phyloP scores from a whole-genome alignment of 306 rosid species.

The Quercus engelmannii region DNA sequence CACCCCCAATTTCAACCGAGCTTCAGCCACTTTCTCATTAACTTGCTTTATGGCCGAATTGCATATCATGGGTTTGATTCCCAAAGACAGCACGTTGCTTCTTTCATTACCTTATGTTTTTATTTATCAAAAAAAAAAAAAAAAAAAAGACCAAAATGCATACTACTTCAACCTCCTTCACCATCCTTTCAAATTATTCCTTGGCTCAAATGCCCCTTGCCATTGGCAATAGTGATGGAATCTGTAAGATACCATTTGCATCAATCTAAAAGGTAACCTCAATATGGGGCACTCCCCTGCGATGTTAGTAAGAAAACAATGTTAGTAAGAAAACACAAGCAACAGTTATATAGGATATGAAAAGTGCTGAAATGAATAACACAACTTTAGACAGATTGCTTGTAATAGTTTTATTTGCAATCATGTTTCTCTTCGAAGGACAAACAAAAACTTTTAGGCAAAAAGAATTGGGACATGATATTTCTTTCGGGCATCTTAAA shows the following conservation, averaged over 20 bases:
- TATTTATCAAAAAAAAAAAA: too few relatives aligned
- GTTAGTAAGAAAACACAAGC: neutral
- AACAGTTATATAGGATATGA: neutral
- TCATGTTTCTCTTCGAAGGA: too few relatives aligned
- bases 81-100: too few relatives aligned
- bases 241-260: conserved; percentile 44
- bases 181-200: conserved; percentile 54
- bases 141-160: conserved; percentile 22
- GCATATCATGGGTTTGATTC: neutral
- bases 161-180: conserved; percentile 44
- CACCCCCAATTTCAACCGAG: conserved; percentile 24
- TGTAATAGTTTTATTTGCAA: too few relatives aligned
- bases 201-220: conserved; percentile 55
- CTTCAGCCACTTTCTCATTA: conserved; percentile 36
- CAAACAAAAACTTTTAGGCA: too few relatives aligned
- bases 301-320: neutral
- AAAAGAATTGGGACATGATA: too few relatives aligned
- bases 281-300: conserved; percentile 60
- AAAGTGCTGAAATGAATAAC: neutral
- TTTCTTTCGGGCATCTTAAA: too few relatives aligned
- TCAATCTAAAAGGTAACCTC: conserved; percentile 60
- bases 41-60: conserved; percentile 35
- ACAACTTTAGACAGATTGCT: too few relatives aligned
- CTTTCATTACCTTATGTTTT: too few relatives aligned
- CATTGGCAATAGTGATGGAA: conserved; percentile 47